phyloP scores from a whole-genome alignment of 78 protist genomes.

The Monosiga brevicollis region DNA sequence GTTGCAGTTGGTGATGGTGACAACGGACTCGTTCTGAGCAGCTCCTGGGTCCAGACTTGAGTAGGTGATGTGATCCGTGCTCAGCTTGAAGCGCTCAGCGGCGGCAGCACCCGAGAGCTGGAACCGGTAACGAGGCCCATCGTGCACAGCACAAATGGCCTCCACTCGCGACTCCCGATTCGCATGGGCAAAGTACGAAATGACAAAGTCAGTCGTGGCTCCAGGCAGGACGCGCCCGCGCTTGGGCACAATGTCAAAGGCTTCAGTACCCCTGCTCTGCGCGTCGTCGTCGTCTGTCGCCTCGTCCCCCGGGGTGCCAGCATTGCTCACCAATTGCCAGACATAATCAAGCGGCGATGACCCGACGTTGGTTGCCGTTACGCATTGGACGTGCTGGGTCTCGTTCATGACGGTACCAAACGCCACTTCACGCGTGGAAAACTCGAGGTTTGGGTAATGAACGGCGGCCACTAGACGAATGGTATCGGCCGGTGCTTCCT shows the following conservation, averaged over 20 bases:
- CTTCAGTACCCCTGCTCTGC: neutral
- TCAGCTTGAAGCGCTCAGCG: neutral
- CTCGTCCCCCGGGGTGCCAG: neutral
- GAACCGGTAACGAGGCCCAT: slow-evolving; percentile 56
- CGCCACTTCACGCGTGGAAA: slow-evolving; percentile 1
- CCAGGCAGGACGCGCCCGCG: slow-evolving; percentile 41
- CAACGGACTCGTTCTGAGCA: too few relatives aligned
- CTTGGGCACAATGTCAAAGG: slow-evolving; percentile 54
- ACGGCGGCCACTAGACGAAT: slow-evolving; percentile 34
- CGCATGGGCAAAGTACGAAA: slow-evolving; percentile 27
- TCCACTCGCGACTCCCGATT: slow-evolving; percentile 13
- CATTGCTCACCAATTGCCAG: too few relatives aligned
- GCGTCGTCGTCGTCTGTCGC: neutral
- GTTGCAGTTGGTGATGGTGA: neutral
- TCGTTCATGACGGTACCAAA: slow-evolving; percentile 54
- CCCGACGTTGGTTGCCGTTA: slow-evolving; percentile 35
- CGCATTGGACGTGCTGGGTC: neutral
- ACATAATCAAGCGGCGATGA: too few relatives aligned
- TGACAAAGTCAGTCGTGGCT: slow-evolving; percentile 17
- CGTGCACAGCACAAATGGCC: slow-evolving; percentile 50
- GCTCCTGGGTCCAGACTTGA: too few relatives aligned
- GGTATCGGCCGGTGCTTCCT: slow-evolving; percentile 43
- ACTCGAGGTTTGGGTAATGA: slow-evolving; percentile 46
- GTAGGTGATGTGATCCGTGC: neutral
- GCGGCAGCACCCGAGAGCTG: slow-evolving; percentile 41